Percentiles rank a stretch among this genome's conserved stretches.
Evolutionary conservation across 352 stramenopile genomes (phyloP).

Genomic region (Phytophthora foliorum): DNA sequence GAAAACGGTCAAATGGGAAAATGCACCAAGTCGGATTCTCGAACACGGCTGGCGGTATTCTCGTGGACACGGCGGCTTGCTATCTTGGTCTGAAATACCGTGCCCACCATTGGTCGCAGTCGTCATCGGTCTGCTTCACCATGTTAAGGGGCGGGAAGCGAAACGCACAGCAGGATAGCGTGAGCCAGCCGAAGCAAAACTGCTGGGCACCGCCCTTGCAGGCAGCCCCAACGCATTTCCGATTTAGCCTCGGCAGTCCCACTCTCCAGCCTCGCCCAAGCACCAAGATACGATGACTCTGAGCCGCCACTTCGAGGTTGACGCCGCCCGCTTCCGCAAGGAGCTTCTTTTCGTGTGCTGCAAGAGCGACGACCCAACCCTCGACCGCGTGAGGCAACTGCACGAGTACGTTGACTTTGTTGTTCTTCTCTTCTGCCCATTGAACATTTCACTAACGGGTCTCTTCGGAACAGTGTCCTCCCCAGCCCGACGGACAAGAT

Average conservation of each 20-base stretch:
- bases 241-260: conserved; percentile 15
- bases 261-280: conserved; percentile 19
- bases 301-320: conserved; percentile 22
- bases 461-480: conserved; percentile 49
- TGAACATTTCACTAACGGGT: not conserved
- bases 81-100: conserved; percentile 10
- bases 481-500: conserved; percentile 75
- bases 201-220: not conserved
- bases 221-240: conserved; percentile 11
- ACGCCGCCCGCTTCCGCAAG: conserved; percentile 38
- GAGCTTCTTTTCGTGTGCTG: conserved; percentile 46
- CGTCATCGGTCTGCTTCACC: conserved; percentile 24
- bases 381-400: conserved; percentile 38
- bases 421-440: not conserved
- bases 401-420: conserved; percentile 37
- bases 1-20: conserved; percentile 14
- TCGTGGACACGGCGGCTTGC: conserved; percentile 3
- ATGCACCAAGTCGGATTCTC: conserved; percentile 18
- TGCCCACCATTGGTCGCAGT: conserved; percentile 1
- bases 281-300: conserved; percentile 27
- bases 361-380: conserved; percentile 36
- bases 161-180: conserved; percentile 2
- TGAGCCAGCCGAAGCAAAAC: conserved; percentile 30
- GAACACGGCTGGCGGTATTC: conserved; percentile 1
- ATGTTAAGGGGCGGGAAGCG: conserved; percentile 11